Evolutionary conservation across 768 basidiomycete genomes (phyloP).

Genomic region (Phlegmacium glaucopus): DNA sequence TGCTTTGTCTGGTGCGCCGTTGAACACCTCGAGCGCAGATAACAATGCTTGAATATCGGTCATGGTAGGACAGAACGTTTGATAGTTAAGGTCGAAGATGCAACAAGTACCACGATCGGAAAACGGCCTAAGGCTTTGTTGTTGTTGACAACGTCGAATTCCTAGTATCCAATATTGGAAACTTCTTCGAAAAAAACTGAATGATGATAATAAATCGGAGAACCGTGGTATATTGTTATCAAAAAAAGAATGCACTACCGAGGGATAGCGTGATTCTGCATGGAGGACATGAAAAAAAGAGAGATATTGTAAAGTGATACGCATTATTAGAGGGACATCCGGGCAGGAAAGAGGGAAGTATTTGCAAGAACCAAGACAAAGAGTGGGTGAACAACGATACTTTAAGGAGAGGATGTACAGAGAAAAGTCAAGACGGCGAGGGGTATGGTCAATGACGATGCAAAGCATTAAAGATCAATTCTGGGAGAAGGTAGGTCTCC

Average conservation of each 20-base stretch:
- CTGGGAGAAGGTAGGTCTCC: constrained; percentile 19
- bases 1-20: constrained; percentile 75
- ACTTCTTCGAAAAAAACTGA: neutral
- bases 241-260: constrained; percentile 29
- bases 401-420: constrained; percentile 38
- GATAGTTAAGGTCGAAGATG: constrained; percentile 14
- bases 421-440: constrained; percentile 20
- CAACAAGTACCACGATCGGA: constrained; percentile 13
- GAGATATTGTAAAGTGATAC: constrained; percentile 42
- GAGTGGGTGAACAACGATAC: constrained; percentile 34
- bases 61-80: constrained; percentile 37
- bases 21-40: constrained; percentile 77
- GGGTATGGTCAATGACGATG: constrained; percentile 20
- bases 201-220: constrained; percentile 7
- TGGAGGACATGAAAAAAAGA: constrained; percentile 42
- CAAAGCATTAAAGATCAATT: constrained; percentile 20
- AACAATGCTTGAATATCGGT: constrained; percentile 68
- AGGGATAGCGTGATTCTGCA: constrained; percentile 33
- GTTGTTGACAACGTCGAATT: constrained; percentile 28
- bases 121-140: constrained; percentile 25
- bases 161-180: neutral
- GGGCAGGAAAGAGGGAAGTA: constrained; percentile 55
- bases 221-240: constrained; percentile 47
- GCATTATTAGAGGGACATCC: constrained; percentile 52
- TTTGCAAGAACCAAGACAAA: constrained; percentile 52